Evolutionary conservation across 106 monocot genomes (phyloP), one percentile per base, ranked within the genome.

Genomic region (Apostasia ramifera): DNA sequence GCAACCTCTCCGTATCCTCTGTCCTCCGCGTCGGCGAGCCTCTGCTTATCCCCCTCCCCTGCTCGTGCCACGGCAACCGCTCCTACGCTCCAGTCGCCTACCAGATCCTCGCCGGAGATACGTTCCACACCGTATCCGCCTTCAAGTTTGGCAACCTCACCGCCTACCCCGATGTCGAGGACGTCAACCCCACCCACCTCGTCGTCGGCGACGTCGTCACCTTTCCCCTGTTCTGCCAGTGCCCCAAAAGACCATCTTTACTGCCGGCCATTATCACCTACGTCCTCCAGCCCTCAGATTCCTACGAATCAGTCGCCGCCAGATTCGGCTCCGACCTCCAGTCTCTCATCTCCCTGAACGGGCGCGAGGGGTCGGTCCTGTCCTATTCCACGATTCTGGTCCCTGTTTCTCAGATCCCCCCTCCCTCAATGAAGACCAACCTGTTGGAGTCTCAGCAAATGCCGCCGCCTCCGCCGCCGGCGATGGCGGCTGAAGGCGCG

Each of bases 171-270:
- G 84, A 67, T 44, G 86, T 89, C 47, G 66, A 66, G 55, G 15
- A 65, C 59, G 82, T 82, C 44, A 93, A 93, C 57, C 93, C 89
- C 5, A 40, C 69, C 1, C 73, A 86, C 51, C 86, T 93, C 73
- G 0, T 2, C 37, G 58, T 93, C 73, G 93, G 93, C 49, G 68
- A 15, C 10, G 61, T 73, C 53, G 76, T 68, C 61, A 65, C 40
- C 54, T 84, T 93, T 68, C 93, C 93, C 3, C 39, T 93, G 55
- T 93, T 86, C 70, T 93, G 93, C 80, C 82, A 76, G 77, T 93
- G 93, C 57, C 80, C 84, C 14, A 66, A 50, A n/a, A 12, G 69
- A 48, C 47, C 9, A 2, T 6, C 43, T 26, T 26, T 26, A 26
- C 26, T 26, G n/a, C 14, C 4, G 42, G 12, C 55, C 12, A 42